Base-by-base conservation (phyloP, 73 alveolate species). In the Paramecium sonneborni region DNA sequence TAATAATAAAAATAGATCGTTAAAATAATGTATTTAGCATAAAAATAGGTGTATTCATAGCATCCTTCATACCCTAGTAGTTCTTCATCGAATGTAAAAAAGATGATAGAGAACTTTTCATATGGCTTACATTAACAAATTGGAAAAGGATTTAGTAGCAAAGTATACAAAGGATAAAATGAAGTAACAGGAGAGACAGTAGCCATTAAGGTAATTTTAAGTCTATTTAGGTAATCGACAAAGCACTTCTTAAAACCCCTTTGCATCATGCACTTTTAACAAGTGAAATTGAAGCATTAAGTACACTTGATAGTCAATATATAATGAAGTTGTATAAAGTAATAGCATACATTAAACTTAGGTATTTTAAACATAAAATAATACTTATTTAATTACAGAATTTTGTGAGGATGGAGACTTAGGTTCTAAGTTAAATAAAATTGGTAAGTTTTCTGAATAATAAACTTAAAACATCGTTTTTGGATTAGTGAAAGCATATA, bases 321-420 rank as follows among this genome's bases (percentile, higher is more conserved):
- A 70, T 70, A 10, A 70, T 70, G 86, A 70, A 70, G 23, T 32
- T 70, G 5, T 70, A 28, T 32, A 70, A 70, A 35, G 86, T 70
- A 70, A 70, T 2, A 1, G 10, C 37, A 14, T 11, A 21, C 6
- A 24, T 4, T 70, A 28, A 10, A 28, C 20, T 18, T 32, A 70
- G 86, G 93, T 86, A 0, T 86, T 86, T 55, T 74, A 86, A 24
- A 86, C 93, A 0, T 70, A 70, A 14, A 86, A 86, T 37, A 86
- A 86, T 70, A 86, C 93, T 2, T 86, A 86, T 14, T 30, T 86
- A 32, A 86, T 86, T 8, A 86, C 93, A 18, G 93, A 86, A 38
- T 86, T 86, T 86, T 86, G 93, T 57, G 93, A 86, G n/a, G 68
- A 58, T 34, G 93, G 93, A 28, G 93, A 86, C 30, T 41, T 86